Evolutionary conservation across 495 filamentous ascomycete species (phyloP), one percentile per base, ranked within the genome.

Genomic region (Aspergillus panamensis): DNA sequence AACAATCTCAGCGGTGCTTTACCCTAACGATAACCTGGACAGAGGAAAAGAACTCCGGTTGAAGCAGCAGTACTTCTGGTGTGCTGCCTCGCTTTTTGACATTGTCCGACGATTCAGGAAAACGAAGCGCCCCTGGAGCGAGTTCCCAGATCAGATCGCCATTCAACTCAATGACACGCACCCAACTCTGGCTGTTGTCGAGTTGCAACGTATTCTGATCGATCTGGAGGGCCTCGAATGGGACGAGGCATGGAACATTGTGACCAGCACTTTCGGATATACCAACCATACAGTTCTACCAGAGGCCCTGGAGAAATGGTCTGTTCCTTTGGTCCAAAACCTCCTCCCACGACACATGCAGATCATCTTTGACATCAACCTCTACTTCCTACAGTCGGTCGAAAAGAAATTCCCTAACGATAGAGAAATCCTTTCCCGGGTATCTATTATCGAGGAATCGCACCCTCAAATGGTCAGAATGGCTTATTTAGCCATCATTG

Each of bases 61-160:
- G 67, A 98, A 97, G 81, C 94, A 98, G 69, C 94, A 98, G 72
- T 98, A 98, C 80, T 98, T 98, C 78, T 98, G 94, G 94, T 96
- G 96, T 73, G 92, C 94, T 50, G 94, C 94, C 7, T 97, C 95
- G 14, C 79, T 98, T 6, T 91, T 86, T 67, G 94, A 98, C 65
- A 97, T 98, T 74, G 87, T 98, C 50, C 89, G 94, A 21, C 85
- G 94, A 44, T 98, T 97, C 83, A 97, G 97, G 80, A 98, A 98
- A 81, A 85, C 91, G 19, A 91, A 89, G 73, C 84, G 93, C 60
- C 74, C 90, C 8, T 98, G 94, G 93, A 86, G 73, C 53, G 87
- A 93, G 60, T 98, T 98, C 77, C 82, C 94, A 32, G 94, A 95
- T 39, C 91, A 96, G 66, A 85, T 97, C 60, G 94, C 94, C 31